phyloP scores from a whole-genome alignment of 2,329 filamentous ascomycete species.

The Chrysosporium keratinophilum region DNA sequence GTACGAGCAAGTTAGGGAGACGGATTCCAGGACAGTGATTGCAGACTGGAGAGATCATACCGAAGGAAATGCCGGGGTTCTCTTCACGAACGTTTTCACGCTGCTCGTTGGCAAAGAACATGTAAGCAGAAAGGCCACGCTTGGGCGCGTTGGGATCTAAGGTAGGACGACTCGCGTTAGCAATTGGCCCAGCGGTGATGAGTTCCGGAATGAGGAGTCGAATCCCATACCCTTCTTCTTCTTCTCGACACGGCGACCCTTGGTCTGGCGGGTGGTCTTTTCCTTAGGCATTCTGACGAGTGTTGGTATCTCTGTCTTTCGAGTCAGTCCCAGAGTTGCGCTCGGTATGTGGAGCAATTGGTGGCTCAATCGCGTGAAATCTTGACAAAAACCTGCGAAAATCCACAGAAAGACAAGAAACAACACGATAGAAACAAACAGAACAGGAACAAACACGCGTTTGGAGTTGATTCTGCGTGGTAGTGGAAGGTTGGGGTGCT shows the following conservation, averaged over 20 bases:
- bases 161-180: neutral
- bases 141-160: constrained; percentile 94
- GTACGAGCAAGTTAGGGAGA: constrained; percentile 9
- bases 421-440: neutral
- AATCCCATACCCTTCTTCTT: constrained; percentile 58
- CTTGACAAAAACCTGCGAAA: neutral
- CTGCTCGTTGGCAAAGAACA: constrained; percentile 99
- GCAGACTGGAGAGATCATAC: constrained; percentile 41
- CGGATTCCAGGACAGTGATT: neutral
- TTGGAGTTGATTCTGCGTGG: neutral
- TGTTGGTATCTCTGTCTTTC: neutral
- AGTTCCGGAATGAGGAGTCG: neutral
- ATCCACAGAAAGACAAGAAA: neutral
- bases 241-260: constrained; percentile 49
- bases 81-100: constrained; percentile 96
- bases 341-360: neutral
- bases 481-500: neutral
- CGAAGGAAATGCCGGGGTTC: constrained; percentile 95
- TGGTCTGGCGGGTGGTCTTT: constrained; percentile 52
- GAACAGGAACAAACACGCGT: neutral
- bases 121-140: constrained; percentile 98
- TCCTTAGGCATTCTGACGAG: constrained; percentile 55
- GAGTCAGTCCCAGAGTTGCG: neutral
- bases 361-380: neutral
- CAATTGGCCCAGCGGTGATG: neutral